Conservation (phyloP, 129 eudicot species). For the Helichrysum umbraculigerum region DNA sequence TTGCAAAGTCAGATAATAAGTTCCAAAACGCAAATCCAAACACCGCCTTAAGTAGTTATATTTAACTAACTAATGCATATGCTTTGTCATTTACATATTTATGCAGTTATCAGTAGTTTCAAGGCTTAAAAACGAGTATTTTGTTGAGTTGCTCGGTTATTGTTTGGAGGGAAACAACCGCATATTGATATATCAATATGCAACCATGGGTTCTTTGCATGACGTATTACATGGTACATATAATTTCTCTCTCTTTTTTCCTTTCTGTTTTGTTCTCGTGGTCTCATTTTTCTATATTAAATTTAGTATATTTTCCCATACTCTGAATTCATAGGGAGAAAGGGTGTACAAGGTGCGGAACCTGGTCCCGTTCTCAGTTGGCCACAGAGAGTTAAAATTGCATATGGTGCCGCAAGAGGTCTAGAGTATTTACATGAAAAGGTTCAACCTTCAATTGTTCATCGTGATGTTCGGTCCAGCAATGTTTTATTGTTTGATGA, state of each 20-base stretch:
- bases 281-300: not conserved
- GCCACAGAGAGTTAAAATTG: constrained; percentile 88
- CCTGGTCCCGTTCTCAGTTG: constrained; percentile 90
- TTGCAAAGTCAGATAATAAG: not conserved
- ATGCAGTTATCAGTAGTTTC: constrained; percentile 80
- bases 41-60: not conserved
- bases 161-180: constrained; percentile 76
- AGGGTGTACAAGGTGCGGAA: constrained; percentile 98
- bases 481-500: constrained; percentile 87
- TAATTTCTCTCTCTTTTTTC: not conserved
- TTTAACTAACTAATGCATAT: constrained; percentile 16
- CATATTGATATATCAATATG: constrained; percentile 78
- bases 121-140: constrained; percentile 74
- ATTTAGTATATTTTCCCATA: not conserved
- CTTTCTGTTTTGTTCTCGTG: not conserved
- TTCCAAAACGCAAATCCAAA: not conserved
- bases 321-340: constrained; percentile 53
- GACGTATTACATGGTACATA: constrained; percentile 86
- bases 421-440: constrained; percentile 88
- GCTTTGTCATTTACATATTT: constrained; percentile 5
- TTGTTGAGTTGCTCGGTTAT: constrained; percentile 70
- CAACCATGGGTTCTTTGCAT: constrained; percentile 91
- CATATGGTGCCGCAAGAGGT: constrained; percentile 93
- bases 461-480: constrained; percentile 95
- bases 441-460: constrained; percentile 87